Evolutionary conservation across 1,284 basidiomycete species (phyloP).

Genomic region (Tilletia setariae): DNA sequence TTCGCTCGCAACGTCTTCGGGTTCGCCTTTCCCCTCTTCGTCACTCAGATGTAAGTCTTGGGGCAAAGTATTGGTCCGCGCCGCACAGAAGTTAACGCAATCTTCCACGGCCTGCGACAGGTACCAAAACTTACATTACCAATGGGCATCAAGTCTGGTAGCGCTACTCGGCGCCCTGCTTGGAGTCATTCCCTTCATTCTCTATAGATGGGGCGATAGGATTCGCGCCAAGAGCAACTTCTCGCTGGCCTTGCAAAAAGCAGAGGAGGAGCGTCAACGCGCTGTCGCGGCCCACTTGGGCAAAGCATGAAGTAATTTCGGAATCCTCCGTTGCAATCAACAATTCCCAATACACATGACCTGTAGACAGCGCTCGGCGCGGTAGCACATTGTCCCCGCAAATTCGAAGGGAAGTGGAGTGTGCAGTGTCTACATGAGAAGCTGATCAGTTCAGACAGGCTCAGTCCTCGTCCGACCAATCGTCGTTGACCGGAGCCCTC

Average conservation of each 20-base stretch:
- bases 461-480: conserved; percentile 19
- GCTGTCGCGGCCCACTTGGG: too few relatives aligned
- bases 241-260: conserved; percentile 18
- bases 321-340: too few relatives aligned
- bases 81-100: conserved; percentile 54
- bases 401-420: too few relatives aligned
- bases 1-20: conserved; percentile 36
- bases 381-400: too few relatives aligned
- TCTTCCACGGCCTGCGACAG: conserved; percentile 21
- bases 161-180: conserved; percentile 38
- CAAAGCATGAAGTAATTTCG: too few relatives aligned
- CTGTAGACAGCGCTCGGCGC: too few relatives aligned
- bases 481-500: conserved; percentile 20
- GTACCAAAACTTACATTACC: conserved; percentile 42
- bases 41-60: conserved; percentile 9
- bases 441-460: too few relatives aligned
- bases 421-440: too few relatives aligned
- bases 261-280: neutral
- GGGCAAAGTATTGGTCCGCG: too few relatives aligned
- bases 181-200: conserved; percentile 46
- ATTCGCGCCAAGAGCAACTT: conserved; percentile 35
- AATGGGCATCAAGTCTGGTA: conserved; percentile 44
- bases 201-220: conserved; percentile 37
- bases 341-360: too few relatives aligned
- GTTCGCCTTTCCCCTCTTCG: conserved; percentile 35